phyloP scores from a whole-genome alignment of 495 filamentous ascomycete genomes.

The Penicillium manginii region DNA sequence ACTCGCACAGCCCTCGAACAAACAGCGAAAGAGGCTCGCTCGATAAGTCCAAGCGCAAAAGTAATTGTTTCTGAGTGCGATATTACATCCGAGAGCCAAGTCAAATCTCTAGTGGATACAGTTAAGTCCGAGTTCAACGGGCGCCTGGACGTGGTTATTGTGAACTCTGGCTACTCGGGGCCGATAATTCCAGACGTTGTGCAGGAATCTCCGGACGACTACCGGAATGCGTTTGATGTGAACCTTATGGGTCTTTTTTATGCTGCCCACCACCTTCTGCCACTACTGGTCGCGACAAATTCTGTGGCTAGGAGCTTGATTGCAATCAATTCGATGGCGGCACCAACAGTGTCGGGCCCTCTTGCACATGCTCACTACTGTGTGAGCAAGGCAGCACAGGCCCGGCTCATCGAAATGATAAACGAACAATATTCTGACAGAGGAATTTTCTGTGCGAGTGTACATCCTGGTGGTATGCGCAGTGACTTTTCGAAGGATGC shows the following conservation, averaged over 20 bases:
- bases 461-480: conserved; percentile 53
- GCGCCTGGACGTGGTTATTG: conserved; percentile 45
- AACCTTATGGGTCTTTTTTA: conserved; percentile 49
- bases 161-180: conserved; percentile 45
- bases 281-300: conserved; percentile 35
- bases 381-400: conserved; percentile 44
- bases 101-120: conserved; percentile 35
- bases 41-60: conserved; percentile 32
- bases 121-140: conserved; percentile 31
- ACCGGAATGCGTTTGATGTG: conserved; percentile 44
- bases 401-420: conserved; percentile 49
- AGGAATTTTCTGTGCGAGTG: conserved; percentile 43
- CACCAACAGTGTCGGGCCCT: conserved; percentile 24
- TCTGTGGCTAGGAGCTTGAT: conserved; percentile 35
- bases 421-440: conserved; percentile 41
- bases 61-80: conserved; percentile 35
- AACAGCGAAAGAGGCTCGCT: conserved; percentile 31
- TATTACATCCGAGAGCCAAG: conserved; percentile 41
- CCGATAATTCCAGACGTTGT: conserved; percentile 34
- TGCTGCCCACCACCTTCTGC: conserved; percentile 42
- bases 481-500: conserved; percentile 36
- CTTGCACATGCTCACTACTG: conserved; percentile 36
- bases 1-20: conserved; percentile 32
- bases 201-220: conserved; percentile 34
- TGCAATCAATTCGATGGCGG: conserved; percentile 31